These are phyloP conservation scores for Zygosaccharomyces sapae DNA, from an alignment of 1,139 yeast genomes.

Conservation along the genomic window DNA sequence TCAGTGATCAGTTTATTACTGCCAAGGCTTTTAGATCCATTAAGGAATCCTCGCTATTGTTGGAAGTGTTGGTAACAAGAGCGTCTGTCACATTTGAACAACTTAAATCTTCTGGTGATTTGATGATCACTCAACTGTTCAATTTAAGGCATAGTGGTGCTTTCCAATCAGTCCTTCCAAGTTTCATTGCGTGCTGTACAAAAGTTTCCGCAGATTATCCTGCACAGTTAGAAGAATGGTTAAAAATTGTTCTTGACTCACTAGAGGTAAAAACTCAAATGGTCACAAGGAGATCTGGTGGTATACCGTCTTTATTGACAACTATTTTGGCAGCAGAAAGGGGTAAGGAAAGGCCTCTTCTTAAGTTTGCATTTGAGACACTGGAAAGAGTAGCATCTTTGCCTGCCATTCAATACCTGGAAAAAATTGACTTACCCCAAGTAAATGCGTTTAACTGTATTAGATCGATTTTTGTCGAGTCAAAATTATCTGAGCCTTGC, in stretches of 20 bases:
- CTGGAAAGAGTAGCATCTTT: constrained; percentile 51
- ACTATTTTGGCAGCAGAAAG: constrained; percentile 63
- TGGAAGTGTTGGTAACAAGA: constrained; percentile 41
- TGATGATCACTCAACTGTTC: constrained; percentile 63
- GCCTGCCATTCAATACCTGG: constrained; percentile 47
- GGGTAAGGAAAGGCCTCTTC: constrained; percentile 36
- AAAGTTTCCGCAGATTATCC: constrained; percentile 43
- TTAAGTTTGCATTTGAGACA: constrained; percentile 48
- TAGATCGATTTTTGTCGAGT: constrained; percentile 66
- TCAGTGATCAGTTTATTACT: constrained; percentile 55
- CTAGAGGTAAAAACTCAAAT: constrained; percentile 58
- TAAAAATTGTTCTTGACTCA: constrained; percentile 48
- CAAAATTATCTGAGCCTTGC: constrained; percentile 55
- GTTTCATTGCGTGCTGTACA: constrained; percentile 60
- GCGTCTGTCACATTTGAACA: constrained; percentile 28
- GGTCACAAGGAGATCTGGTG: constrained; percentile 88
- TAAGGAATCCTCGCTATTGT: constrained; percentile 65
- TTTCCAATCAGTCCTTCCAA: constrained; percentile 79
- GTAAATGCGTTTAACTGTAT: constrained; percentile 91
- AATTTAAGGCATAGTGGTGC: constrained; percentile 87
- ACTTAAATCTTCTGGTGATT: constrained; percentile 45
- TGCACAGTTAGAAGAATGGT: constrained; percentile 50
- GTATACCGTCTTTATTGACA: constrained; percentile 73
- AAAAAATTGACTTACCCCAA: constrained; percentile 74
- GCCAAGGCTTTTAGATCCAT: constrained; percentile 81